Evolutionary conservation across 2,329 filamentous ascomycete genomes (phyloP).

Genomic region (Zopfia rhizophila): DNA sequence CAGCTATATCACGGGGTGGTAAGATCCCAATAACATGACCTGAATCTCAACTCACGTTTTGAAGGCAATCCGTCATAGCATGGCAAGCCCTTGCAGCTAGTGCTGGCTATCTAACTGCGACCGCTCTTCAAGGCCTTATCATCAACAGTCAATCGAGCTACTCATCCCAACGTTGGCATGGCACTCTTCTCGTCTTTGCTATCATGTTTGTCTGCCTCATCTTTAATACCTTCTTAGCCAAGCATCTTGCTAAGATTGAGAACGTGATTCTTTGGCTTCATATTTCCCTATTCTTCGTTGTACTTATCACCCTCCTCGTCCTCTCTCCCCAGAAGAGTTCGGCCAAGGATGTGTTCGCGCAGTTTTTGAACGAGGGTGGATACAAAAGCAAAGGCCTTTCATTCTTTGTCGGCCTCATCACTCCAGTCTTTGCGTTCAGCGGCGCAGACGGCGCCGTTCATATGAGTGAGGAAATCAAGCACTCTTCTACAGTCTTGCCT

Average conservation of each 20-base stretch:
- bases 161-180: slow-evolving; percentile 54
- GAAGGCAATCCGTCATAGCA: slow-evolving; percentile 43
- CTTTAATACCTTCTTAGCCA: slow-evolving; percentile 55
- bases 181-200: slow-evolving; percentile 56
- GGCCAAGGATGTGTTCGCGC: slow-evolving; percentile 53
- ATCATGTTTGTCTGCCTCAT: slow-evolving; percentile 42
- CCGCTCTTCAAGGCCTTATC: slow-evolving; percentile 16
- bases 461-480: slow-evolving; percentile 28
- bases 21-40: no score
- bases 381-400: slow-evolving; percentile 52
- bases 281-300: slow-evolving; percentile 58
- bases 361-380: slow-evolving; percentile 56
- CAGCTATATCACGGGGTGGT: slow-evolving; percentile 22
- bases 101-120: slow-evolving; percentile 17
- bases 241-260: slow-evolving; percentile 56
- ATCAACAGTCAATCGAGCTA: slow-evolving; percentile 45
- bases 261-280: slow-evolving; percentile 57
- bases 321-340: slow-evolving; percentile 51
- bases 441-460: slow-evolving; percentile 29
- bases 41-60: no score
- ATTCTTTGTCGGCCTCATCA: slow-evolving; percentile 51
- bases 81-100: slow-evolving; percentile 48
- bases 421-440: slow-evolving; percentile 35
- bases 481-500: slow-evolving; percentile 15
- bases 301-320: slow-evolving; percentile 57